Conservation (phyloP, 805 yeast genomes). For the Wickerhamiella dianesei region DNA sequence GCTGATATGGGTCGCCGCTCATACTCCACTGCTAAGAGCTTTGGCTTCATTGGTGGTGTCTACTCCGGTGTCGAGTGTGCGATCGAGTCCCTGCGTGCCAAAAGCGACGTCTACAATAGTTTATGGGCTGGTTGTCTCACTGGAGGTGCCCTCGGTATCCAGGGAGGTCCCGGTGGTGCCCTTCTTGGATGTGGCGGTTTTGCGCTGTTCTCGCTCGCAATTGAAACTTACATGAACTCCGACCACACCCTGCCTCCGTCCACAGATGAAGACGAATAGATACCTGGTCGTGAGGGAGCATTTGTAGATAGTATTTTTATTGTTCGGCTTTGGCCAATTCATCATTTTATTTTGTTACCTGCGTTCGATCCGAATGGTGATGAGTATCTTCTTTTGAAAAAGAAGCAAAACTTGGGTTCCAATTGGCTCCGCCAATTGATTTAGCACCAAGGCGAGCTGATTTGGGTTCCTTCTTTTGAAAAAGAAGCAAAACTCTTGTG, state of each 20-base stretch:
- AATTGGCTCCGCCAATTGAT: too few relatives aligned
- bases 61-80: slow-evolving; percentile 88
- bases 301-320: neutral
- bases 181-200: slow-evolving; percentile 91
- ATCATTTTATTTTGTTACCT: too few relatives aligned
- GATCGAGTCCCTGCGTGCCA: slow-evolving; percentile 74
- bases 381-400: too few relatives aligned
- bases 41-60: slow-evolving; percentile 84
- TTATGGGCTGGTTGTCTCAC: slow-evolving; percentile 89
- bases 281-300: neutral
- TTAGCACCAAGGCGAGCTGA: too few relatives aligned
- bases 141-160: slow-evolving; percentile 88
- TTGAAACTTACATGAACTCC: slow-evolving; percentile 73
- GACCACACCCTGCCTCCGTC: slow-evolving; percentile 74
- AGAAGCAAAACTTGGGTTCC: too few relatives aligned
- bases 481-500: too few relatives aligned
- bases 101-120: slow-evolving; percentile 85
- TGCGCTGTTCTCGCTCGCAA: slow-evolving; percentile 66
- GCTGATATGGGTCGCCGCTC: slow-evolving; percentile 85
- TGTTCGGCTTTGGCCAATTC: too few relatives aligned
- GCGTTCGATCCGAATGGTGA: too few relatives aligned
- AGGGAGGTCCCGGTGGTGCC: slow-evolving; percentile 90
- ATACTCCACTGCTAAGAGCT: slow-evolving; percentile 81
- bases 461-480: too few relatives aligned
- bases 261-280: slow-evolving; percentile 60